Base-by-base conservation (phyloP, 1,284 basidiomycete species). In the Sporisorium exsertum region DNA sequence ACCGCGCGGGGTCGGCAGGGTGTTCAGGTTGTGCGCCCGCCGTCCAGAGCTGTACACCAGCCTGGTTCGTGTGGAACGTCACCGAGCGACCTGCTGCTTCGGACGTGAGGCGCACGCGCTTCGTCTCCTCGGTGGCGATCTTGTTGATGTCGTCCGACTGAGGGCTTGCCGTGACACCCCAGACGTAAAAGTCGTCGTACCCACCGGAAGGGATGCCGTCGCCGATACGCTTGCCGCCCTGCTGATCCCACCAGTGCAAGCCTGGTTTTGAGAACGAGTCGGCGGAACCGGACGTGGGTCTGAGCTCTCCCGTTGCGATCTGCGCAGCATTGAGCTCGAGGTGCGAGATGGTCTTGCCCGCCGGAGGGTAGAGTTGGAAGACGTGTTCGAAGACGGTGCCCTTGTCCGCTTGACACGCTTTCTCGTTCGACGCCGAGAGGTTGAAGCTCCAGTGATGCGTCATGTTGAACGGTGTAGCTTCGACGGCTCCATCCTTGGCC, bases 371-470 rank as follows among this genome's bases (percentile, higher is more conserved):
- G n/a, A 84, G 56, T 37, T 70, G 59, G 16, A 84, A 57, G n/a
- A 64, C 40, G 55, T 83, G 82, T 2, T 75, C 64, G 27, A 22
- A 57, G 2, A 75, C 72, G 4, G 62, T 60, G n/a, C 72, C 72
- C 27, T 67, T 65, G 16, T 80, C 80, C 2, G 77, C 64, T 16
- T 49, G 64, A 20, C 52, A 46, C 27, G 54, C 63, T n/a, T 57
- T 27, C 24, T 65, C 59, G 58, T 58, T 55, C 4, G 77, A 77
- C 0, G 79, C 66, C 9, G 60, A 63, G 15, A 84, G 59, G 53
- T 83, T 78, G 71, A 84, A 84, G 49, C 79, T 80, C 82, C 82
- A 84, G 64, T 84, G 82, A 40, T 84, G 82, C n/a, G 81, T 81
- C 33, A 84, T 47, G 60, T 83, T 84, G 65, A 84, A 58, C 8